Base-by-base conservation (phyloP, 2,329 filamentous ascomycete species). In the Monosporascus ibericus region DNA sequence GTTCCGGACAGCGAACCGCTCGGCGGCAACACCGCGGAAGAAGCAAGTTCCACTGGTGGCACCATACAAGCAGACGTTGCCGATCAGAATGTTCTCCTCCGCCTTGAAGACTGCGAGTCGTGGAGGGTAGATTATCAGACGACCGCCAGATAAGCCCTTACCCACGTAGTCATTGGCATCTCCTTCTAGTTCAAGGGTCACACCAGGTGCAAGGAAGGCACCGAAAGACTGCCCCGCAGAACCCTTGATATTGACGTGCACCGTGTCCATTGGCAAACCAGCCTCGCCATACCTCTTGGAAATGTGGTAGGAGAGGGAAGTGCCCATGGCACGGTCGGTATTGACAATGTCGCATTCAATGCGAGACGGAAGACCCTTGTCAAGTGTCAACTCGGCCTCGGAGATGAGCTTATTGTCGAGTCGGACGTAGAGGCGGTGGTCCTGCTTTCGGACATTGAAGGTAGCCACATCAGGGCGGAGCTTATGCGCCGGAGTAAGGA, bases 281-380 rank as follows among this genome's bases (percentile, higher is more conserved):
- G 84, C 85, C 73, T 95, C 90, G 55, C 92, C 92, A 63, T 92
- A 96, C 53, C 88, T 83, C 76, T 92, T 92, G 64, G 90, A 95
- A 68, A 97, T 90, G 59, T 96, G 92, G 76, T 96, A 97, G 1
- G 92, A 96, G 4, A 97, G 81, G 2, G 92, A 96, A 5, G 92
- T 92, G 65, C 92, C 92, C 73, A 96, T 83, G 34, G 90, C 89
- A 72, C 92, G 90, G 68, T 97, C 92, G 36, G 92, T 97, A 73
- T 97, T 97, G 74, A 96, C 87, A 65, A 97, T 87, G 65, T 96
- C 92, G 63, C 90, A 95, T 75, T 97, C 92, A 58, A 97, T 94
- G 52, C 92, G 83, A 55, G 90, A 94, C 15, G 92, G 92, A 17
- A 96, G 77, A 34, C 92, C 92, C 78, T 95, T 96, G 73, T 96